Percentiles rank a stretch among this genome's conserved stretches.
Conservation (phyloP, 306 rosid genomes). For the Quercus berberidifolia region DNA sequence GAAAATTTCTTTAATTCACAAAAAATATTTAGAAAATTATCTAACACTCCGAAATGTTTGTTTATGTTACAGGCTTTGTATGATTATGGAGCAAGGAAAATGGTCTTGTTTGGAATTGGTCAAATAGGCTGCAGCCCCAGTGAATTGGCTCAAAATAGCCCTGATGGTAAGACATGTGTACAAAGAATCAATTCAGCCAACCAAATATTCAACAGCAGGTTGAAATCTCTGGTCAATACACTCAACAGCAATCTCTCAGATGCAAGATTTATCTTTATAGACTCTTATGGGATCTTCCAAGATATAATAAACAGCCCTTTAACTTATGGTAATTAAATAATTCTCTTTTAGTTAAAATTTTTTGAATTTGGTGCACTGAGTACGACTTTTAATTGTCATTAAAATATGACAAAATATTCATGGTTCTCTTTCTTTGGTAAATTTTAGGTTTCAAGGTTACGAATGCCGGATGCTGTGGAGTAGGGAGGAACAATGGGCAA, state of each 20-base stretch:
- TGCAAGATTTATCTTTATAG: slow-evolving; percentile 65
- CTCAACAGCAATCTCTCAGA: slow-evolving; percentile 55
- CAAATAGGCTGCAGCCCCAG: slow-evolving; percentile 91
- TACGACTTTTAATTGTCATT: too few relatives aligned
- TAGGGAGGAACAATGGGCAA: slow-evolving; percentile 95
- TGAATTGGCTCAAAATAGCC: slow-evolving; percentile 77
- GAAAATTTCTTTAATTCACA: too few relatives aligned
- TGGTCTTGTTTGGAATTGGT: slow-evolving; percentile 84
- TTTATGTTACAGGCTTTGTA: slow-evolving; percentile 48
- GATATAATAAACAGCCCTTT: slow-evolving; percentile 65
- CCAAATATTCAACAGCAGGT: slow-evolving; percentile 65
- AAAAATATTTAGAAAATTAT: too few relatives aligned
- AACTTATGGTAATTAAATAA: slow-evolving; percentile 49
- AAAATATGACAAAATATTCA: too few relatives aligned
- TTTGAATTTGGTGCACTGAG: too few relatives aligned
- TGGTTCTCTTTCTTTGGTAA: too few relatives aligned
- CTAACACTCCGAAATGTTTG: too few relatives aligned
- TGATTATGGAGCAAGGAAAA: slow-evolving; percentile 81
- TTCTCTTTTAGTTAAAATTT: too few relatives aligned
- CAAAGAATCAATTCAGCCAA: slow-evolving; percentile 73
- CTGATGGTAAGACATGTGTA: slow-evolving; percentile 79
- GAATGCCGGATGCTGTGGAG: slow-evolving; percentile 57
- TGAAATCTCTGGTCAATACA: slow-evolving; percentile 59
- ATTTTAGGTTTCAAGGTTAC: too few relatives aligned
- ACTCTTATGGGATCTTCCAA: slow-evolving; percentile 69